Conservation (phyloP, 2,329 filamentous ascomycete species). For the Coniochaeta ligniaria region DNA sequence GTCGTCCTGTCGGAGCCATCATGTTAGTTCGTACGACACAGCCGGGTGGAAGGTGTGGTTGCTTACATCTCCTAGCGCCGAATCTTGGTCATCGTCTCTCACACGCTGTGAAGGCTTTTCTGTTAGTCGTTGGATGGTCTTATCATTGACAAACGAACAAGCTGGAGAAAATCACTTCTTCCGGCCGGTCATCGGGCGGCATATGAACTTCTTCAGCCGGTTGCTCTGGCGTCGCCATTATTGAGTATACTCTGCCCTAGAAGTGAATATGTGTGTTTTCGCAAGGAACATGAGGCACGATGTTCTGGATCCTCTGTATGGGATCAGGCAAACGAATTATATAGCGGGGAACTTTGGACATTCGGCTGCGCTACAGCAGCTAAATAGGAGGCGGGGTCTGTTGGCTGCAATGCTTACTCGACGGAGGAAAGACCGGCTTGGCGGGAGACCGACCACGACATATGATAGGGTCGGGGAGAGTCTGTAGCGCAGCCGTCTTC, state of each 20-base stretch:
- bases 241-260: background rate
- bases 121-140: background rate
- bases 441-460: background rate
- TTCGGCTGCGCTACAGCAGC: background rate
- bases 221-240: background rate
- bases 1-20: conserved; percentile 4
- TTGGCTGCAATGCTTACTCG: background rate
- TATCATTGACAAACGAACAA: background rate
- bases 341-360: background rate
- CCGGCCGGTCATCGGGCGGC: conserved; percentile 8
- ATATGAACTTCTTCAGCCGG: background rate
- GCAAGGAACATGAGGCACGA: background rate
- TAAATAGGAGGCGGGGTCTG: background rate
- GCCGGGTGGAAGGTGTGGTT: background rate
- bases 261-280: background rate
- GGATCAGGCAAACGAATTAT: background rate
- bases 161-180: conserved; percentile 8
- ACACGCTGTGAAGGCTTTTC: background rate
- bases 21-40: background rate
- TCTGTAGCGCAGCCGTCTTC: background rate
- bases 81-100: background rate
- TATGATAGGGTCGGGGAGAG: background rate
- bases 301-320: background rate
- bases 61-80: background rate
- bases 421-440: background rate